Percentiles rank a stretch among this genome's conserved stretches.
phyloP scores from a whole-genome alignment of 768 basidiomycete species.

The Tricholoma hemisulphureum region DNA sequence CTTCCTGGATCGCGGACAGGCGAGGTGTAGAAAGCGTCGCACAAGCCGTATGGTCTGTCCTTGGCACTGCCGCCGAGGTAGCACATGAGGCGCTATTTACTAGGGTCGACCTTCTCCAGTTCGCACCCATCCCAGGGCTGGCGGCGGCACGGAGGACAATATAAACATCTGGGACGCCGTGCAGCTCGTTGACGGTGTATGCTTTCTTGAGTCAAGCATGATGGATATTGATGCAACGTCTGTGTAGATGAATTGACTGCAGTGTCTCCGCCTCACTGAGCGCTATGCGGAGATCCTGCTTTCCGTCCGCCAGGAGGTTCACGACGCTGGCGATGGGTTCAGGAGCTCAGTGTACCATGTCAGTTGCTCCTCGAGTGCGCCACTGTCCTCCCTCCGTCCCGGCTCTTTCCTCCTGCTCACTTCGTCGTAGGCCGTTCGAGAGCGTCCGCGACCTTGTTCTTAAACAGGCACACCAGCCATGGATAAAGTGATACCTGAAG shows the following conservation, averaged over 20 bases:
- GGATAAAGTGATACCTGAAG: constrained; percentile 75
- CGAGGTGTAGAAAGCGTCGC: constrained; percentile 36
- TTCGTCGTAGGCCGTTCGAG: constrained; percentile 36
- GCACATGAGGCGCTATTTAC: constrained; percentile 45
- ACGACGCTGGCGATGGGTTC: constrained; percentile 52
- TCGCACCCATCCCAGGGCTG: constrained; percentile 58
- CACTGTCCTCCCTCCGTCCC: not conserved
- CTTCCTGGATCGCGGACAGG: too few relatives aligned
- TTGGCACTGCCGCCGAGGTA: constrained; percentile 41
- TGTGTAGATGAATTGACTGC: constrained; percentile 60
- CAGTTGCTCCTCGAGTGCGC: constrained; percentile 49
- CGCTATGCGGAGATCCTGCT: constrained; percentile 68
- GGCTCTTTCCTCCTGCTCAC: not conserved
- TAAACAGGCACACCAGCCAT: constrained; percentile 63
- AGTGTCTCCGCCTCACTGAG: constrained; percentile 69
- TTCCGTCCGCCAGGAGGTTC: constrained; percentile 61
- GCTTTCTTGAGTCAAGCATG: too few relatives aligned
- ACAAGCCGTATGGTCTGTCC: constrained; percentile 36
- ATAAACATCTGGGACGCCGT: constrained; percentile 66
- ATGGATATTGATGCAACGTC: constrained; percentile 2
- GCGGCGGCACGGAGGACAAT: constrained; percentile 49
- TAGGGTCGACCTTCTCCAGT: constrained; percentile 41
- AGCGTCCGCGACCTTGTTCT: constrained; percentile 50
- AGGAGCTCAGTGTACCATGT: constrained; percentile 53
- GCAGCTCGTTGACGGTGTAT: constrained; percentile 52